phyloP scores from a whole-genome alignment of 768 basidiomycete genomes.

The Cystobasidiopsis lactophilus region DNA sequence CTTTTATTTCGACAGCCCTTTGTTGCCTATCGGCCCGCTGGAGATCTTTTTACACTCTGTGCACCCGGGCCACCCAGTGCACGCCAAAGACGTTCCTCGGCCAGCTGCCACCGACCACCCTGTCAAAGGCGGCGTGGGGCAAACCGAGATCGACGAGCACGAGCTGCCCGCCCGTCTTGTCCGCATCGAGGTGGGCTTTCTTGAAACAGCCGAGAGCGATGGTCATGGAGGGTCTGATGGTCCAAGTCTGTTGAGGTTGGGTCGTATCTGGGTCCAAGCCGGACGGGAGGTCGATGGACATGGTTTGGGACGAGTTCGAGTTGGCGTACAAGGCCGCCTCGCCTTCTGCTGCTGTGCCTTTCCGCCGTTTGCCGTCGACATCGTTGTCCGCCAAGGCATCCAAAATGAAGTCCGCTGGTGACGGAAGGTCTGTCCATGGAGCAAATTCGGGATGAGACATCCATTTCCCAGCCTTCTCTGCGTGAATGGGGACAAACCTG shows the following conservation, averaged over 20 bases:
- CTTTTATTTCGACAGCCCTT: too few species aligned
- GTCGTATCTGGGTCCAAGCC: slow-evolving; percentile 9
- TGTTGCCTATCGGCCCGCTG: too few species aligned
- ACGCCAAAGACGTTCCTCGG: background rate
- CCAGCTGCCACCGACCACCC: background rate
- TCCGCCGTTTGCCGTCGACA: background rate
- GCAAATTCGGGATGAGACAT: background rate
- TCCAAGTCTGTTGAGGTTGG: background rate
- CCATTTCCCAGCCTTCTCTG: too few species aligned
- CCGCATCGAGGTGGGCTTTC: background rate
- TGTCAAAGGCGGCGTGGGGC: background rate
- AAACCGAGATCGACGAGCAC: background rate
- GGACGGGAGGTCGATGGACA: slow-evolving; percentile 9
- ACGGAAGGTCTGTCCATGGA: slow-evolving; percentile 8
- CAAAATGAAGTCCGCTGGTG: slow-evolving; percentile 5
- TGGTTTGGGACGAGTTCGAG: background rate
- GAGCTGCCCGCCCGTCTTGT: background rate
- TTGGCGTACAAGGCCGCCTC: slow-evolving; percentile 6
- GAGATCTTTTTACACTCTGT: too few species aligned
- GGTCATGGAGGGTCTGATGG: background rate
- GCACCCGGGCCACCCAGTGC: background rate
- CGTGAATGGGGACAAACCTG: slow-evolving; percentile 1
- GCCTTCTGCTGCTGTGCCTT: background rate
- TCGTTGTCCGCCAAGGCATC: slow-evolving; percentile 11
- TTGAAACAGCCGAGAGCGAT: slow-evolving; percentile 6